Base-by-base conservation (phyloP, 2,329 filamentous ascomycete genomes). In the Claviceps spartinae region DNA sequence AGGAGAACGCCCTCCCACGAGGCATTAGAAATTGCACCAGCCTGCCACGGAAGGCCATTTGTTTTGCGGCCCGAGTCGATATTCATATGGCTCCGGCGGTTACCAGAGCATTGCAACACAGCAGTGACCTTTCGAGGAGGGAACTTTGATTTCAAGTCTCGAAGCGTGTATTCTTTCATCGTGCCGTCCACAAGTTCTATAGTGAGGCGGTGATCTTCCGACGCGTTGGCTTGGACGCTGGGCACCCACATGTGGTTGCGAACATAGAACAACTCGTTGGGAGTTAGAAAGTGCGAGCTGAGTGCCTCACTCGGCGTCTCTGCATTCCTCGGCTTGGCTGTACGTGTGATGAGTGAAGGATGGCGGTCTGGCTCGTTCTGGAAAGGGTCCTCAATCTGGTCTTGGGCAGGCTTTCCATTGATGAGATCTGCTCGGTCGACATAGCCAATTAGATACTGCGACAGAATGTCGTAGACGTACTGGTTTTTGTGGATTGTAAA, bases 401-500 rank as follows among this genome's bases (percentile, higher is more conserved):
- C 71, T 18, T 71, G 69, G 1, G 75, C 69, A 0, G 81, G 75
- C 45, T 67, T 67, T 14, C 80, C 81, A 52, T 81, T 67, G n/a
- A 76, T 65, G 2, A 85, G 71, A 59, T 86, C 82, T 9, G 67
- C 69, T 1, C 66, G 64, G 55, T 85, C 75, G 2, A 86, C 72
- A 47, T 74, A 75, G 30, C 82, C 82, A 47, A 86, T 80, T 26
- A 76, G 68, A 60, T 81, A 86, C 57, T 80, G 74, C n/a, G 78
- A 72, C 0, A 86, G 69, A 42, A 85, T 82, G 49, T 83, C 78
- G 54, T 75, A 74, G 5, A 85, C 80, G 54, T 85, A 78, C 43
- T 78, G 71, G 18, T 75, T 73, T 62, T 85, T 81, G 68, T 86
- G 82, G 54, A 85, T 85, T 47, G 75, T 72, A 61, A 86, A 86